Conservation (phyloP, 73 alveolate species). For the Tetrahymena malaccensis region DNA sequence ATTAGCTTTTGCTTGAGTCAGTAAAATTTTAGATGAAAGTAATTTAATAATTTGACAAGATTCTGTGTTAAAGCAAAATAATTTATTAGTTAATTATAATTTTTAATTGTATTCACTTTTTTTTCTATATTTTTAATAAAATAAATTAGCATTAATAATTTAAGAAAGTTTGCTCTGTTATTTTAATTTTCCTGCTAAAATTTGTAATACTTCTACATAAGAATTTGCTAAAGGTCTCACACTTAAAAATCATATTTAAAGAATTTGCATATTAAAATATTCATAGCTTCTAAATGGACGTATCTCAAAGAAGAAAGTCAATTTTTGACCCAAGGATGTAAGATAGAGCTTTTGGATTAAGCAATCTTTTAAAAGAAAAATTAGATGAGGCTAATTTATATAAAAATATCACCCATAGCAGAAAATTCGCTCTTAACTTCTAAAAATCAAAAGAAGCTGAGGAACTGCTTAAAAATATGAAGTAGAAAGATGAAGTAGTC, state of each 20-base stretch:
- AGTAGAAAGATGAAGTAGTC: neutral
- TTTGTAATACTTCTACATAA: neutral
- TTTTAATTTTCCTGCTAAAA: neutral
- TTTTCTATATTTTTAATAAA: neutral
- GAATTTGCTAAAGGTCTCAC: neutral
- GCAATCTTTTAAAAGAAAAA: neutral
- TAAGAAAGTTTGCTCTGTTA: neutral
- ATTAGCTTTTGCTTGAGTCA: no score
- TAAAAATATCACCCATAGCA: neutral
- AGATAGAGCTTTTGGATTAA: neutral
- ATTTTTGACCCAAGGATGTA: neutral
- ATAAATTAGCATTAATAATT: no score
- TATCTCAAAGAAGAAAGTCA: neutral
- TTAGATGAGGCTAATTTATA: neutral
- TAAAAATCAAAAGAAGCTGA: neutral
- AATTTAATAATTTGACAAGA: neutral
- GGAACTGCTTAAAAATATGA: neutral
- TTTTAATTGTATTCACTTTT: no score
- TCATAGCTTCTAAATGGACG: neutral
- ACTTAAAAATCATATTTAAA: neutral
- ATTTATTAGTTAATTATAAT: no score
- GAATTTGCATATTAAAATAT: no score
- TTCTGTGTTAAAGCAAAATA: neutral
- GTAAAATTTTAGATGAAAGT: neutral
- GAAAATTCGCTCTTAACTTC: neutral